A percentile compares a stretch with the other conserved stretches of the same genome.
Conservation (phyloP, 1,284 basidiomycete species). For the Phellopilus nigrolimitatus region DNA sequence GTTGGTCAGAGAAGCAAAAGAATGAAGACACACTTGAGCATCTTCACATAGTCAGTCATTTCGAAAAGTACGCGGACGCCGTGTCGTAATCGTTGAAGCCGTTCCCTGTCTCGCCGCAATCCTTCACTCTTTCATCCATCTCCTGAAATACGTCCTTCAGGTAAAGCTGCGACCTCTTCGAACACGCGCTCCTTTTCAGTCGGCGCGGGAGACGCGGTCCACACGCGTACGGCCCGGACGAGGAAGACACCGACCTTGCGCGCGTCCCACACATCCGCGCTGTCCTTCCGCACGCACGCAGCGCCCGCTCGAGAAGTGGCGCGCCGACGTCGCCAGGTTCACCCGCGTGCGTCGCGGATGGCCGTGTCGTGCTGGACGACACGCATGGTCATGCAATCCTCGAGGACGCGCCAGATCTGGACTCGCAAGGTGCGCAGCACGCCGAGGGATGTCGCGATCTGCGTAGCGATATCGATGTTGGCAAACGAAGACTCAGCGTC, state of each 20-base stretch:
- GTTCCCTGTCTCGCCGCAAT: constrained; percentile 52
- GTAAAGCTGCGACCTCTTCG: constrained; percentile 60
- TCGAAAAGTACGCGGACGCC: constrained; percentile 2
- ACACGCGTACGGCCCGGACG: too few species aligned
- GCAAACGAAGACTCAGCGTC: too few species aligned
- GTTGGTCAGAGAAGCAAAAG: too few species aligned
- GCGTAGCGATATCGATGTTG: constrained; percentile 24
- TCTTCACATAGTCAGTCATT: too few species aligned
- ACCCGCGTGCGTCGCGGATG: constrained; percentile 51
- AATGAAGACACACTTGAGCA: too few species aligned
- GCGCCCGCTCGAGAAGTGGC: too few species aligned
- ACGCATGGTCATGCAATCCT: constrained; percentile 55
- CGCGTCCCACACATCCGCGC: constrained; percentile 56
- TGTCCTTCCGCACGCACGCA: constrained; percentile 64
- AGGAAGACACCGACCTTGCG: constrained; percentile 50
- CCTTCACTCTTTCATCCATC: constrained; percentile 54
- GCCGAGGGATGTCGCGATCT: constrained; percentile 51
- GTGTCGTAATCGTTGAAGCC: constrained; percentile 36
- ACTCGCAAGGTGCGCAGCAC: constrained; percentile 63
- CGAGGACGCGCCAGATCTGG: constrained; percentile 56
- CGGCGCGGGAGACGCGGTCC: too few species aligned
- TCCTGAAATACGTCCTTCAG: constrained; percentile 69
- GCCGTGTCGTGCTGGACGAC: constrained; percentile 54
- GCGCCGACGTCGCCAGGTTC: constrained; percentile 52
- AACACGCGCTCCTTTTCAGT: too few species aligned